A percentile compares a stretch with the other conserved stretches of the same genome.
These are phyloP conservation scores for Bipolaris victoriae DNA, from an alignment of 2,329 filamentous ascomycete genomes.

Conservation along the genomic window DNA sequence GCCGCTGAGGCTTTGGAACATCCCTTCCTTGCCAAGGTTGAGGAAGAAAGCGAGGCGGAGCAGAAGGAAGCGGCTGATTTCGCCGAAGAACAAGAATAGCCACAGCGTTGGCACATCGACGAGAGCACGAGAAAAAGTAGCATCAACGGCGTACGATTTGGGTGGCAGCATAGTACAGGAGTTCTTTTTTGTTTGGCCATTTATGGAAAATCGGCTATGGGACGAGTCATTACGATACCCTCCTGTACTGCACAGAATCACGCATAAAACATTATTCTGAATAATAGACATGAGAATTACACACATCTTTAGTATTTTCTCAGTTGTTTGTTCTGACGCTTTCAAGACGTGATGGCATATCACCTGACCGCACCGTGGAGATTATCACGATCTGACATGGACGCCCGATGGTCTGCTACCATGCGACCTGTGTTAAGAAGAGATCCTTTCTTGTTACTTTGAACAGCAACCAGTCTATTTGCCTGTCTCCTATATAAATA, in stretches of 20 bases:
- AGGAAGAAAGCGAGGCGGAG: slow-evolving; percentile 40
- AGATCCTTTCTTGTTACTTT: too few relatives aligned
- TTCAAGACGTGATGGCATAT: too few relatives aligned
- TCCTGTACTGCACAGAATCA: slow-evolving; percentile 13
- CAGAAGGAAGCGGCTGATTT: slow-evolving; percentile 44
- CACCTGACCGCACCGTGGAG: too few relatives aligned
- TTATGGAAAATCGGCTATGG: slow-evolving; percentile 17
- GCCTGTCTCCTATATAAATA: too few relatives aligned
- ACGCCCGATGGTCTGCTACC: too few relatives aligned
- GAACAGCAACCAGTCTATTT: too few relatives aligned
- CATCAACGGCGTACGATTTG: slow-evolving; percentile 32
- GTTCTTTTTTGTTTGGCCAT: slow-evolving; percentile 37
- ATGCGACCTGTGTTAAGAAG: too few relatives aligned
- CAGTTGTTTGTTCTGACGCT: too few relatives aligned
- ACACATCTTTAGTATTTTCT: not conserved
- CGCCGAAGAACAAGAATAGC: slow-evolving; percentile 27
- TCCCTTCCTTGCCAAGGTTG: slow-evolving; percentile 63
- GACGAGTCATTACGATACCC: slow-evolving; percentile 42
- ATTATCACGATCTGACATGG: too few relatives aligned
- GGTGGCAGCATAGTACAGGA: slow-evolving; percentile 34
- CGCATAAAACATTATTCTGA: not conserved
- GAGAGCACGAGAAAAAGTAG: slow-evolving; percentile 21
- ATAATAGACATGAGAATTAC: not conserved
- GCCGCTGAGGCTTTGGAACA: slow-evolving; percentile 76
- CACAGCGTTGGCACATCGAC: slow-evolving; percentile 22